Percentiles rank a stretch among this genome's conserved stretches.
These are phyloP conservation scores for Venturia effusa DNA, from an alignment of 2,329 filamentous ascomycete species.

Conservation along the genomic window DNA sequence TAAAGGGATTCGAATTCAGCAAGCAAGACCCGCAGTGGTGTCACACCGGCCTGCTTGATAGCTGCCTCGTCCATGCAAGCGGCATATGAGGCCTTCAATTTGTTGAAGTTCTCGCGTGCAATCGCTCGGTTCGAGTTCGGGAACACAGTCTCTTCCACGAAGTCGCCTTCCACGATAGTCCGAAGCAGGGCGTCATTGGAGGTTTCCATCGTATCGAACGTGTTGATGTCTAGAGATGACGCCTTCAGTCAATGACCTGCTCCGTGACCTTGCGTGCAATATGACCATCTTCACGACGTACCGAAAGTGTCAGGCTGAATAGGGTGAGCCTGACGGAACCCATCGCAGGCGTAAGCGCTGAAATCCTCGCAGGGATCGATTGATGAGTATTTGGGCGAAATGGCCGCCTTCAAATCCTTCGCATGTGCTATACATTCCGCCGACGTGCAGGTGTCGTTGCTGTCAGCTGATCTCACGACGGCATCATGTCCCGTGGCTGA, in stretches of 20 bases:
- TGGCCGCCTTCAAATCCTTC: constrained; percentile 45
- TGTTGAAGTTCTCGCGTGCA: constrained; percentile 54
- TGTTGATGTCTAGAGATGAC: not conserved
- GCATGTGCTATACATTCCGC: not conserved
- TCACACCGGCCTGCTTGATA: constrained; percentile 43
- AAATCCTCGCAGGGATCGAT: constrained; percentile 62
- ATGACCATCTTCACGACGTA: not conserved
- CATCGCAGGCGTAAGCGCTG: constrained; percentile 51
- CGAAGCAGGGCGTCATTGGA: not conserved
- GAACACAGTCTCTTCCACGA: not conserved
- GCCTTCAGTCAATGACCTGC: not conserved
- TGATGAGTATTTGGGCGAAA: constrained; percentile 49
- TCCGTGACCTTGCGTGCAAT: not conserved
- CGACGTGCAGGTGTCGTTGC: not conserved
- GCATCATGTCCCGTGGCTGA: not conserved
- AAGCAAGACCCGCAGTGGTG: constrained; percentile 46
- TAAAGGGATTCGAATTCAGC: constrained; percentile 21
- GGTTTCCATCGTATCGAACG: not conserved
- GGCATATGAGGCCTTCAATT: constrained; percentile 52
- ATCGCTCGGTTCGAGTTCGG: not conserved
- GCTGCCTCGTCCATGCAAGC: constrained; percentile 53
- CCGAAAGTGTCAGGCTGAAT: not conserved
- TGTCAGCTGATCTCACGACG: not conserved
- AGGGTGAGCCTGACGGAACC: constrained; percentile 3
- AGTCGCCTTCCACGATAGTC: constrained; percentile 6